A percentile compares a stretch with the other conserved stretches of the same genome.
Conservation (phyloP, 116 monocot genomes). For the Dioscorea cayenensis region DNA sequence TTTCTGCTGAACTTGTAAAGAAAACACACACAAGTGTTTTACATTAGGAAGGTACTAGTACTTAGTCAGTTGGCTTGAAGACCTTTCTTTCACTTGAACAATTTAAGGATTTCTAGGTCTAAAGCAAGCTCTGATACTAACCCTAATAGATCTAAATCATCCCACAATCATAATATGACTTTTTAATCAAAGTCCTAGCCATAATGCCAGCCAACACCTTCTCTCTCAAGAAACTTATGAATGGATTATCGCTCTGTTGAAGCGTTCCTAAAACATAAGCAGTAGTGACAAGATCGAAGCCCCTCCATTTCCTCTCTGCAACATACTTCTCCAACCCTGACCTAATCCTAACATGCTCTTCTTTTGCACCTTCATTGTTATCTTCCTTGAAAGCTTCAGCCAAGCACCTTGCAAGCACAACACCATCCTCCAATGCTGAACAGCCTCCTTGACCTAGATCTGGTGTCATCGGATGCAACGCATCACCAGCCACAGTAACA, state of each 20-base stretch:
- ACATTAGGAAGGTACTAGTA: too few species aligned
- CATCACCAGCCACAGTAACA: slow-evolving; percentile 58
- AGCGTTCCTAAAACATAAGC: slow-evolving; percentile 31
- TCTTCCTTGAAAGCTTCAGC: slow-evolving; percentile 9
- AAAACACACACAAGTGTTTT: too few species aligned
- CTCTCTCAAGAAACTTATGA: slow-evolving; percentile 24
- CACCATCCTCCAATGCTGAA: slow-evolving; percentile 51
- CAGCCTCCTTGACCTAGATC: slow-evolving; percentile 76
- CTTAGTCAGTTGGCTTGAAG: too few species aligned
- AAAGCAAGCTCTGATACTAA: not conserved
- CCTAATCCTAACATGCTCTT: slow-evolving; percentile 5
- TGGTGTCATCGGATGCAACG: slow-evolving; percentile 78
- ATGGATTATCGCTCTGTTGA: slow-evolving; percentile 20
- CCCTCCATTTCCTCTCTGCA: slow-evolving; percentile 38
- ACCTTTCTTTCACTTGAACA: too few species aligned
- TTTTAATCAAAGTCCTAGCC: slow-evolving; percentile 10
- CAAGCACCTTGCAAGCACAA: slow-evolving; percentile 42
- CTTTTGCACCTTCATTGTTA: not conserved
- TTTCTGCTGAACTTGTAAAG: too few species aligned
- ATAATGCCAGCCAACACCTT: slow-evolving; percentile 19
- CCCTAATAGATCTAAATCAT: slow-evolving; percentile 9
- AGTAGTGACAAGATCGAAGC: slow-evolving; percentile 23
- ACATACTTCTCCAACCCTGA: slow-evolving; percentile 36
- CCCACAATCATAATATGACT: slow-evolving; percentile 36
- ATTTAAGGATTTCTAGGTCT: too few species aligned